phyloP scores from a whole-genome alignment of 441 rosid genomes.

The Omphalea diandra region DNA sequence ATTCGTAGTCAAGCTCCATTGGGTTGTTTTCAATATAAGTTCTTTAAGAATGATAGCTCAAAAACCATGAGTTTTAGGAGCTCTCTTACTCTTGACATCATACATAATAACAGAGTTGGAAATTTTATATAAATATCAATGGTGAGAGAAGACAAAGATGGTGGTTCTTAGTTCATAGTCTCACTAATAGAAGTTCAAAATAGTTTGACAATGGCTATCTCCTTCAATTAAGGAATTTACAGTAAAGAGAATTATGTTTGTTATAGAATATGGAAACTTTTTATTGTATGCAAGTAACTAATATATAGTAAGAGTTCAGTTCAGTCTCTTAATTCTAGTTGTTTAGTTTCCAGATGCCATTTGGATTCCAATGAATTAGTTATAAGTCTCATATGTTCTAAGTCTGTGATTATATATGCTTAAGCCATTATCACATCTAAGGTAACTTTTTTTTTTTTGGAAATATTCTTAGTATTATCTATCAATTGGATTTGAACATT shows the following conservation, averaged over 20 bases:
- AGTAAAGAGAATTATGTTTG: background rate
- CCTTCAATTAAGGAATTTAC: background rate
- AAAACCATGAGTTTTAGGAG: slow-evolving; percentile 29
- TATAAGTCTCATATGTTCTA: background rate
- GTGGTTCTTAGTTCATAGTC: background rate
- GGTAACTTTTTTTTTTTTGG: background rate
- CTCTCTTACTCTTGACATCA: no score
- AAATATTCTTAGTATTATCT: no score
- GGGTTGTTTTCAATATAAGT: slow-evolving; percentile 26
- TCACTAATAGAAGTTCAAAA: background rate
- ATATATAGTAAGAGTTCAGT: no score
- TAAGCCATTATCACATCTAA: background rate
- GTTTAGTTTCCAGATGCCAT: background rate
- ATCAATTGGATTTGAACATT: no score
- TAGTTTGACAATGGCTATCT: background rate
- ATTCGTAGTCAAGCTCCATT: slow-evolving; percentile 27
- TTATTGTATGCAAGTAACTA: background rate
- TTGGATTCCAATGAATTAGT: background rate
- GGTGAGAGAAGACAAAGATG: no score
- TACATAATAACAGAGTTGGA: no score
- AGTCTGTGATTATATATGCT: background rate
- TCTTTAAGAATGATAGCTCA: slow-evolving; percentile 22
- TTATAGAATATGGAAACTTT: background rate
- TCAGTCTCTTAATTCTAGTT: background rate
- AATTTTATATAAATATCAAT: no score